These are phyloP conservation scores for Rubia tinctorum DNA, from an alignment of 305 asterid genomes.

Conservation along the genomic window DNA sequence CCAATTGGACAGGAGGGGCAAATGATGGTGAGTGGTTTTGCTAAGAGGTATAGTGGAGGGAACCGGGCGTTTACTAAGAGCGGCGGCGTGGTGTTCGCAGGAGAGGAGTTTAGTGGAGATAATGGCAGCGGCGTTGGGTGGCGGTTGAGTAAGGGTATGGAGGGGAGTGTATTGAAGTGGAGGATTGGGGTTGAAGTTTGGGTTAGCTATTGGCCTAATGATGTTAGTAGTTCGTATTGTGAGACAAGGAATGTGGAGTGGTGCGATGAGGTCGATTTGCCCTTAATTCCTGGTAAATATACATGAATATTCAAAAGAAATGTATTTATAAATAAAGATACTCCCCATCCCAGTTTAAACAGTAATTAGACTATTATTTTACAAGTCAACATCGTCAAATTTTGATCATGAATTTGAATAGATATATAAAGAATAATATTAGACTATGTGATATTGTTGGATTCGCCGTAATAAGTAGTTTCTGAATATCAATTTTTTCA, in stretches of 20 bases:
- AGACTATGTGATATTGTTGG: too few relatives aligned
- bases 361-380: too few relatives aligned
- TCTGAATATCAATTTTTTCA: too few relatives aligned
- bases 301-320: not conserved
- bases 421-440: too few relatives aligned
- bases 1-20: slow-evolving; percentile 24
- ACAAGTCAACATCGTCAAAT: too few relatives aligned
- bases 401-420: too few relatives aligned
- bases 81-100: slow-evolving; percentile 66
- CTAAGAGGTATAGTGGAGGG: slow-evolving; percentile 46
- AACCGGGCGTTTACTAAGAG: slow-evolving; percentile 55
- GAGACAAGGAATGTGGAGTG: slow-evolving; percentile 77
- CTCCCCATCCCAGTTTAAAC: too few relatives aligned
- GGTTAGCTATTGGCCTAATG: slow-evolving; percentile 71
- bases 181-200: slow-evolving; percentile 79
- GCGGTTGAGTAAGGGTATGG: slow-evolving; percentile 79
- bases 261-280: slow-evolving; percentile 91
- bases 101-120: slow-evolving; percentile 45
- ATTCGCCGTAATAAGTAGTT: too few relatives aligned
- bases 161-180: slow-evolving; percentile 87
- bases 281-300: slow-evolving; percentile 44
- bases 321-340: too few relatives aligned
- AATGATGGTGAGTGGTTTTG: slow-evolving; percentile 26
- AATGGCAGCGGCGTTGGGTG: slow-evolving; percentile 53
- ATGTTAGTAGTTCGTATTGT: slow-evolving; percentile 33